Evolutionary conservation across 192 early-diverging fungal genomes (phyloP).

Genomic region (Coemansia asiatica): DNA sequence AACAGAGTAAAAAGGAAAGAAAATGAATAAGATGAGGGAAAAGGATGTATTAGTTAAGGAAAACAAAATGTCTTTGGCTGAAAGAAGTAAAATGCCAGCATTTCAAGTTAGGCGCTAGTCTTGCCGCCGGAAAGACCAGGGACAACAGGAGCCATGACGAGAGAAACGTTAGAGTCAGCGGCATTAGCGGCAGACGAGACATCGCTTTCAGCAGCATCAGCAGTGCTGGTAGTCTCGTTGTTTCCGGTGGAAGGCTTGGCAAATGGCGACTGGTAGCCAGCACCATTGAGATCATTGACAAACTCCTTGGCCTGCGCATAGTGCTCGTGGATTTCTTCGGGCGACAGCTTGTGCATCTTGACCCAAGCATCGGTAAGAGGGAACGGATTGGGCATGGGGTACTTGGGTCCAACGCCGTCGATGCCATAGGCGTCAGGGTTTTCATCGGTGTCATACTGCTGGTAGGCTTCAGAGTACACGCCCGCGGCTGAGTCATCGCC

Average conservation of each 20-base stretch:
- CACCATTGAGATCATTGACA: slow-evolving; percentile 45
- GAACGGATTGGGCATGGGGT: slow-evolving; percentile 51
- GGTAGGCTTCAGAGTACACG: slow-evolving; percentile 29
- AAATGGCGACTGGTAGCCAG: slow-evolving; percentile 50
- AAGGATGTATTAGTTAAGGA: not conserved
- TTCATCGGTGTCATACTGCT: slow-evolving; percentile 6
- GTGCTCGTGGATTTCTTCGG: slow-evolving; percentile 36
- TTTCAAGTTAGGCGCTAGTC: no score
- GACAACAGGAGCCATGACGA: no score
- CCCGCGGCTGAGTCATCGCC: not conserved
- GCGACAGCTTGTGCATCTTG: slow-evolving; percentile 46
- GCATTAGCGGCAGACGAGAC: not conserved
- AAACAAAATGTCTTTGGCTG: no score
- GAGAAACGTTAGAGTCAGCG: not conserved
- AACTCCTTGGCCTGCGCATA: slow-evolving; percentile 39
- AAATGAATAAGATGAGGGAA: not conserved
- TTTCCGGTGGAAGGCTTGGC: slow-evolving; percentile 27
- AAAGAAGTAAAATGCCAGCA: no score
- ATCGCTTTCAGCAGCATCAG: not conserved
- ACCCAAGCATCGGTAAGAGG: slow-evolving; percentile 29
- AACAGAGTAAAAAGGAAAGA: not conserved
- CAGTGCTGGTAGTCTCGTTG: not conserved
- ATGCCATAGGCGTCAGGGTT: slow-evolving; percentile 6
- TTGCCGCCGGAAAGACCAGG: no score
- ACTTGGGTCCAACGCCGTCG: slow-evolving; percentile 28